These are phyloP conservation scores for Bjerkandera adusta DNA, from an alignment of 1,284 basidiomycete species.

Conservation along the genomic window DNA sequence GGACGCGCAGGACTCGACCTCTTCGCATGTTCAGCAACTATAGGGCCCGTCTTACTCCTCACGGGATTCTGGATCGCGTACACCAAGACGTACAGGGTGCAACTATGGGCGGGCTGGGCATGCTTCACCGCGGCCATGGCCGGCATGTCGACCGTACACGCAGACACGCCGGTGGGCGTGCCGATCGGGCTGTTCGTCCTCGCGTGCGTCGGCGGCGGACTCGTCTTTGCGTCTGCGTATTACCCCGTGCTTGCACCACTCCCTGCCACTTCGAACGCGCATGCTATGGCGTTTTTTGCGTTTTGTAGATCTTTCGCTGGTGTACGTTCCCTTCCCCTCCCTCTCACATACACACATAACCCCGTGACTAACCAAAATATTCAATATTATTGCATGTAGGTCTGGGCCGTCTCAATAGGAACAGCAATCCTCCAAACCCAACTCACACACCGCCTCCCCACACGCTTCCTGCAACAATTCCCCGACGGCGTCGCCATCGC, in stretches of 20 bases:
- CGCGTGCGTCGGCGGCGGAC: constrained; percentile 15
- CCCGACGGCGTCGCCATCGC: neutral
- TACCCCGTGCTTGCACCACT: constrained; percentile 27
- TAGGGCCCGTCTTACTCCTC: constrained; percentile 29
- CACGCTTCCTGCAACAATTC: neutral
- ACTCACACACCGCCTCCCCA: neutral
- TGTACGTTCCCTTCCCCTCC: neutral
- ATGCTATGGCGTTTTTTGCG: constrained; percentile 14
- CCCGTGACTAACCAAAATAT: neutral
- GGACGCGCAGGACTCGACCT: constrained; percentile 38
- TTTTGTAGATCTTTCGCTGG: constrained; percentile 15
- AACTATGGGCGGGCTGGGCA: constrained; percentile 30
- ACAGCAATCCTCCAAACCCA: constrained; percentile 2
- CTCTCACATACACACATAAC: neutral
- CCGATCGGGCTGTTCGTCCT: constrained; percentile 2
- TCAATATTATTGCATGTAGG: neutral
- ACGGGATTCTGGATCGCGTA: constrained; percentile 28
- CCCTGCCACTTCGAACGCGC: constrained; percentile 17
- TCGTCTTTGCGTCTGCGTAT: constrained; percentile 12
- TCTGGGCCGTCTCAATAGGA: constrained; percentile 5
- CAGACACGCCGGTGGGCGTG: constrained; percentile 21
- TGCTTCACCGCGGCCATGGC: constrained; percentile 23
- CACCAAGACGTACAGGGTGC: constrained; percentile 27
- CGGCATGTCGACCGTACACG: constrained; percentile 27
- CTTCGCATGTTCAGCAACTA: constrained; percentile 27